phyloP scores from a whole-genome alignment of 192 early-diverging fungal genomes.

The Gorgonomyces haynaldii region DNA sequence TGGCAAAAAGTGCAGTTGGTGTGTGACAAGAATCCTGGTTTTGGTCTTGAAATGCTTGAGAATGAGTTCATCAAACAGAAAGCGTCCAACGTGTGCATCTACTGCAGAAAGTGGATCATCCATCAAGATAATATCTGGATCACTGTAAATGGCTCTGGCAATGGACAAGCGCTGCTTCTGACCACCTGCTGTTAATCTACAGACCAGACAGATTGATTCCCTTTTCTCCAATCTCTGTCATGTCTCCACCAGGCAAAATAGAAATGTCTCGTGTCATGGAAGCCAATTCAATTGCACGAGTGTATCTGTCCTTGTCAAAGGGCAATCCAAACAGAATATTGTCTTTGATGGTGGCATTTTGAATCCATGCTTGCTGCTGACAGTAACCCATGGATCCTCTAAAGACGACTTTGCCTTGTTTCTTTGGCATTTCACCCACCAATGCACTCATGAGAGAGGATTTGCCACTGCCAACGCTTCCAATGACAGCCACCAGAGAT shows the following conservation, averaged over 20 bases:
- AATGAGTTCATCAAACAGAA: conserved; percentile 36
- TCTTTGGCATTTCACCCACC: conserved; percentile 56
- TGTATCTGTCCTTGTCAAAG: conserved; percentile 55
- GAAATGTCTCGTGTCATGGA: conserved; percentile 60
- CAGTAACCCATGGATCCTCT: background rate
- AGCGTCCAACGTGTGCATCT: conserved; percentile 43
- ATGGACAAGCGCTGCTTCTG: conserved; percentile 79
- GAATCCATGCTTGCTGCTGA: conserved; percentile 68
- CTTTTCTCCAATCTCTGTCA: conserved; percentile 33
- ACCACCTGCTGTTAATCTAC: conserved; percentile 61
- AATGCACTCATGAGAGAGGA: conserved; percentile 46
- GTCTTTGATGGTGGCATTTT: conserved; percentile 63
- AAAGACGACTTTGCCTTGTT: conserved; percentile 25
- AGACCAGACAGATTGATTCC: conserved; percentile 27
- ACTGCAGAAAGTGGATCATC: conserved; percentile 80
- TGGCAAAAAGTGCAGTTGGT: conserved; percentile 13
- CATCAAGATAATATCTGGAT: conserved; percentile 46
- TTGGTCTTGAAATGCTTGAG: conserved; percentile 21
- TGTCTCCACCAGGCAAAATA: conserved; percentile 25
- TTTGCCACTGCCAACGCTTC: conserved; percentile 56
- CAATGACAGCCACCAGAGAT: conserved; percentile 48
- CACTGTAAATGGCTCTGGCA: conserved; percentile 63
- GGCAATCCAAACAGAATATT: conserved; percentile 76
- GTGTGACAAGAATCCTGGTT: conserved; percentile 18
- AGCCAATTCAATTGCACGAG: conserved; percentile 60